Evolutionary conservation across 495 filamentous ascomycete species (phyloP), one percentile per base, ranked within the genome.

Genomic region (Rhypophila decipiens): DNA sequence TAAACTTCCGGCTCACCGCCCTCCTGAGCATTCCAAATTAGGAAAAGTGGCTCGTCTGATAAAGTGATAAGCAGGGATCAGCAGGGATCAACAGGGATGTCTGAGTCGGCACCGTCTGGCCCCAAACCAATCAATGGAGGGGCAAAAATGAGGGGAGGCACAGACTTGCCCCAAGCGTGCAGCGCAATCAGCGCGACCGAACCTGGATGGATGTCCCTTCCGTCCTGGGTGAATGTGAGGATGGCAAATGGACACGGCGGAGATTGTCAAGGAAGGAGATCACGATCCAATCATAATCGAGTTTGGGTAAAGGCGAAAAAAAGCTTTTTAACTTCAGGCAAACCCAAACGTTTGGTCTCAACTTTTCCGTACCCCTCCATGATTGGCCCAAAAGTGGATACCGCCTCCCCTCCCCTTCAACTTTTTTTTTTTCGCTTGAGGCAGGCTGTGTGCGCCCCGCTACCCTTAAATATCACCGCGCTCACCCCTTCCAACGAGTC

Each of bases 11-110:
- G 40, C 47, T 59, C 58, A 59, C 58, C 58, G 58, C 56, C 58
- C 46, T 61, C 42, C 43, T 18, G 20, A 19, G 15, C 33, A 27
- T 24, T n/a, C 58, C 55, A 39, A 11, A 56, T 47, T 19, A 20
- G 43, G 52, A 42, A 23, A 59, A 49, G 58, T 23, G 44, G 24
- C 12, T 21, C 15, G 24, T 39, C 50, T 54, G 50, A 59, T 56
- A 59, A 57, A 58, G 48, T 44, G 58, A 61, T 59, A 61, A 61
- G 55, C 51, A 58, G 44, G 51, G 58, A 58, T 61, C 31, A n/a
- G 12, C 18, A 21, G 12, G 53, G 46, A 53, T 37, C 46, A 49
- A 51, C 48, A 53, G 47, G 48, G 43, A 52, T 52, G 15, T 29
- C 44, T 42, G 57, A 46, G 50, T 48, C 52, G 44, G 47, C 39